phyloP scores from a whole-genome alignment of 257 asterid genomes.

The Ehretia macrophylla region DNA sequence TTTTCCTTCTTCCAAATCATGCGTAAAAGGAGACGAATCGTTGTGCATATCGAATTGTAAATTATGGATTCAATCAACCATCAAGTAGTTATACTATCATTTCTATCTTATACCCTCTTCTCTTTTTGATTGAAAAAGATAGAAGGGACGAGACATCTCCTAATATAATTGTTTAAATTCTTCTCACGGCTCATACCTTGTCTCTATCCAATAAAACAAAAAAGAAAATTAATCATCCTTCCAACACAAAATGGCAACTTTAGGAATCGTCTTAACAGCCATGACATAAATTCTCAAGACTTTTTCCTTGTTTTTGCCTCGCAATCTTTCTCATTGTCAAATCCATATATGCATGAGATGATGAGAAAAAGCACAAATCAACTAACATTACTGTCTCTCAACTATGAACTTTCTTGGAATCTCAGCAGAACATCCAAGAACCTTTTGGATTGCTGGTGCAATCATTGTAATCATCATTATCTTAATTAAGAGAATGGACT shows the following conservation, averaged over 20 bases:
- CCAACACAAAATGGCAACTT: constrained; percentile 26
- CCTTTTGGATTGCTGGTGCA: constrained; percentile 50
- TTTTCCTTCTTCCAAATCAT: too few relatives aligned
- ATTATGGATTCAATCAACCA: too few relatives aligned
- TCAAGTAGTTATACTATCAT: too few relatives aligned
- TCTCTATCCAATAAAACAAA: too few relatives aligned
- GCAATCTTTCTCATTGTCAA: neutral
- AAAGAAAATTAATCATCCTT: too few relatives aligned
- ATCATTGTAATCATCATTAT: constrained; percentile 40
- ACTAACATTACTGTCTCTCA: constrained; percentile 5
- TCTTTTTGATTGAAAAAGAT: too few relatives aligned
- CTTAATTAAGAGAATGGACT: constrained; percentile 40
- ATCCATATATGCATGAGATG: neutral
- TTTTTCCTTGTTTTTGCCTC: neutral
- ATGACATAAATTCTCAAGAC: constrained; percentile 9
- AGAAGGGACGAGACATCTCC: too few relatives aligned
- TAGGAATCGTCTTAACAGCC: constrained; percentile 30
- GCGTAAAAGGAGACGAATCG: too few relatives aligned
- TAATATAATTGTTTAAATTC: too few relatives aligned
- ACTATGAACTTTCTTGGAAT: constrained; percentile 61
- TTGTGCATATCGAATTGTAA: too few relatives aligned
- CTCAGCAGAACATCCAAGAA: constrained; percentile 29
- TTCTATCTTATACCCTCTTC: too few relatives aligned
- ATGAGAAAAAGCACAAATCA: neutral
- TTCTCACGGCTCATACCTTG: too few relatives aligned